These are phyloP conservation scores for Phytophthora constricta DNA, from an alignment of 352 stramenopile genomes.

Conservation along the genomic window DNA sequence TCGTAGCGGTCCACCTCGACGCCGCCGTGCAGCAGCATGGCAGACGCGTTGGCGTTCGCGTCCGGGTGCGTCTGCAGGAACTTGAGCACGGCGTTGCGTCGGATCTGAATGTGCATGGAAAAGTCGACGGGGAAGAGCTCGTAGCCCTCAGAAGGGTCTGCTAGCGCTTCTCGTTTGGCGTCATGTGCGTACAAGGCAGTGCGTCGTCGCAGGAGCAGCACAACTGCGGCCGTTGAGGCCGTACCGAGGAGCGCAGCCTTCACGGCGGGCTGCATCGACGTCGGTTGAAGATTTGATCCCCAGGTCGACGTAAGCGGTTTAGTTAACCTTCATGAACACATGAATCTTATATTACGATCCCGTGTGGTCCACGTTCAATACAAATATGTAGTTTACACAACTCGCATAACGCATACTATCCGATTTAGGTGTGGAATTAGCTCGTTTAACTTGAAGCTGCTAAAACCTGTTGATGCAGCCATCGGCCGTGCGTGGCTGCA, in stretches of 20 bases:
- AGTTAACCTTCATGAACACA: too few species aligned
- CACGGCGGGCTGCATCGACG: not conserved
- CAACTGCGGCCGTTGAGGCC: not conserved
- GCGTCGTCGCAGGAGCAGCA: not conserved
- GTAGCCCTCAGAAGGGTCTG: slow-evolving; percentile 47
- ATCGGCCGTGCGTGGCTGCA: not conserved
- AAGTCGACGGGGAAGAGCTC: slow-evolving; percentile 86
- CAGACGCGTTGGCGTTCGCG: slow-evolving; percentile 42
- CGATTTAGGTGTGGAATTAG: not conserved
- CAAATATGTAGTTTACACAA: not conserved
- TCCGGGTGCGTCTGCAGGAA: slow-evolving; percentile 56
- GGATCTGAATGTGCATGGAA: slow-evolving; percentile 78
- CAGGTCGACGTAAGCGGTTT: not conserved
- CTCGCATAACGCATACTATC: slow-evolving; percentile 2
- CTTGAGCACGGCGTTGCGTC: slow-evolving; percentile 47
- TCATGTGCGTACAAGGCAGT: not conserved
- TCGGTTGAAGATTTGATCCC: too few species aligned
- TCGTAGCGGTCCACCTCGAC: slow-evolving; percentile 80
- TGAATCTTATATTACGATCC: too few species aligned
- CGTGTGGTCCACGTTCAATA: too few species aligned
- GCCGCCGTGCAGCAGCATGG: slow-evolving; percentile 74
- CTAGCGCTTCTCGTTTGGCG: slow-evolving; percentile 11
- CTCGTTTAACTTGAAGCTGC: slow-evolving; percentile 23
- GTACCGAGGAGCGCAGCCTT: not conserved
- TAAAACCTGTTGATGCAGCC: slow-evolving; percentile 32